phyloP scores from a whole-genome alignment of 2,329 filamentous ascomycete genomes.

The Colletotrichum sp. region DNA sequence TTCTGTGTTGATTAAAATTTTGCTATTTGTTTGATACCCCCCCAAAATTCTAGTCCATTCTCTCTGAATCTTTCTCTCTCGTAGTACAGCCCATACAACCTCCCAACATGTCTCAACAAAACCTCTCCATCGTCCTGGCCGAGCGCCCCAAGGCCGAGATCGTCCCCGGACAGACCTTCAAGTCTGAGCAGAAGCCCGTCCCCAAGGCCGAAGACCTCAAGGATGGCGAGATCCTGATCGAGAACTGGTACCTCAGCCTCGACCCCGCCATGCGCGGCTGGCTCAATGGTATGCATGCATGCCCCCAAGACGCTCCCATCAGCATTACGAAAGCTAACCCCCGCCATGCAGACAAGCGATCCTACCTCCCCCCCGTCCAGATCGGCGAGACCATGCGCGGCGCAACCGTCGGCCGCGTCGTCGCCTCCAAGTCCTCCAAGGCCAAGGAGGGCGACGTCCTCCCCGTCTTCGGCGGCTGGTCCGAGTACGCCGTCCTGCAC shows the following conservation, averaged over 20 bases:
- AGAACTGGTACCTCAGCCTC: conserved; percentile 67
- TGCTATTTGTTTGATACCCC: neutral
- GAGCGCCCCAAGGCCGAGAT: conserved; percentile 66
- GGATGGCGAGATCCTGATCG: conserved; percentile 67
- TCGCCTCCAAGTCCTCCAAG: conserved; percentile 61
- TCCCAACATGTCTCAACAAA: conserved; percentile 44
- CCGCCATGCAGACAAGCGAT: conserved; percentile 41
- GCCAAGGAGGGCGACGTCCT: conserved; percentile 64
- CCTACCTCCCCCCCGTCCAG: conserved; percentile 72
- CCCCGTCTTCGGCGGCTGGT: conserved; percentile 63
- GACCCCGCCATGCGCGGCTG: conserved; percentile 80
- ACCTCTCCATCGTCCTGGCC: conserved; percentile 61
- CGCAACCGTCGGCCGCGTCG: conserved; percentile 60
- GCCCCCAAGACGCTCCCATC: neutral
- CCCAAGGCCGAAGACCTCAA: conserved; percentile 58
- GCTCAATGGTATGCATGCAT: conserved; percentile 56
- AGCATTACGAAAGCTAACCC: neutral
- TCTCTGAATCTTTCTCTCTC: neutral
- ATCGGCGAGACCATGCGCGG: conserved; percentile 74
- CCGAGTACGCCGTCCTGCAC: conserved; percentile 64
- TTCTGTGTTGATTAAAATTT: neutral
- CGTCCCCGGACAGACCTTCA: conserved; percentile 69
- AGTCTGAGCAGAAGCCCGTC: conserved; percentile 51
- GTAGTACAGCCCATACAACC: neutral
- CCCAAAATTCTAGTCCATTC: neutral